Percentiles rank a stretch among this genome's conserved stretches.
Conservation (phyloP, 192 early-diverging fungal species). For the Coemansia sp. region DNA sequence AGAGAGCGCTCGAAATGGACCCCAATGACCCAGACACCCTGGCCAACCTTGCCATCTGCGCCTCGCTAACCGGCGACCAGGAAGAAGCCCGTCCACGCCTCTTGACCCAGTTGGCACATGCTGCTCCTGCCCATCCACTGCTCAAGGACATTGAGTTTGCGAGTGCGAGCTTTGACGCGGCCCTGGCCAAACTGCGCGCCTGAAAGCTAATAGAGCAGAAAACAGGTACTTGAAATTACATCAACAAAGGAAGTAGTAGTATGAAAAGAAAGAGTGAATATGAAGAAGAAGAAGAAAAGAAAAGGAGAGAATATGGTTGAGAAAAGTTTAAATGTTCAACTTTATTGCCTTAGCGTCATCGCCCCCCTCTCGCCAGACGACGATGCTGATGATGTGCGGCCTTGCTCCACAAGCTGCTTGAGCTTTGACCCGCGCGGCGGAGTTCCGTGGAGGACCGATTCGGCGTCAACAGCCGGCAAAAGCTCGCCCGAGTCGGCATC, state of each 20-base stretch:
- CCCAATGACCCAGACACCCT: slow-evolving; percentile 74
- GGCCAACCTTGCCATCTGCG: slow-evolving; percentile 79
- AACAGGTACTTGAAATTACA: too few relatives aligned
- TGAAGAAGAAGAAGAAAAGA: neutral
- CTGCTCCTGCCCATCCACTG: slow-evolving; percentile 72
- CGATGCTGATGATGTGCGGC: slow-evolving; percentile 4
- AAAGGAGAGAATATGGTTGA: too few relatives aligned
- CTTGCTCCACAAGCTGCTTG: slow-evolving; percentile 20
- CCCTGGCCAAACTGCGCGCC: neutral
- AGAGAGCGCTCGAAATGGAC: slow-evolving; percentile 72
- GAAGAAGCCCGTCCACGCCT: slow-evolving; percentile 61
- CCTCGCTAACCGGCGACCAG: slow-evolving; percentile 64
- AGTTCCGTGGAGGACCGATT: slow-evolving; percentile 33
- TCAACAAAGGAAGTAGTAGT: too few relatives aligned
- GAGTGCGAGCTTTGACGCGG: neutral
- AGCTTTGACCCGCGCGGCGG: slow-evolving; percentile 36
- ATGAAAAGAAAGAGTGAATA: neutral
- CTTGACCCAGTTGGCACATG: slow-evolving; percentile 67
- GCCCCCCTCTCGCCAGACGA: too few relatives aligned
- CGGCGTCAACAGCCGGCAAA: slow-evolving; percentile 1
- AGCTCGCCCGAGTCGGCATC: slow-evolving; percentile 6
- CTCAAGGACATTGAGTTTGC: slow-evolving; percentile 62
- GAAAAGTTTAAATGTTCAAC: too few relatives aligned
- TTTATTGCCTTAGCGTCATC: too few relatives aligned
- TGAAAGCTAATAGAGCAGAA: too few relatives aligned